Conservation (phyloP, 2,329 filamentous ascomycete species). For the Colletotrichum kahawae region DNA sequence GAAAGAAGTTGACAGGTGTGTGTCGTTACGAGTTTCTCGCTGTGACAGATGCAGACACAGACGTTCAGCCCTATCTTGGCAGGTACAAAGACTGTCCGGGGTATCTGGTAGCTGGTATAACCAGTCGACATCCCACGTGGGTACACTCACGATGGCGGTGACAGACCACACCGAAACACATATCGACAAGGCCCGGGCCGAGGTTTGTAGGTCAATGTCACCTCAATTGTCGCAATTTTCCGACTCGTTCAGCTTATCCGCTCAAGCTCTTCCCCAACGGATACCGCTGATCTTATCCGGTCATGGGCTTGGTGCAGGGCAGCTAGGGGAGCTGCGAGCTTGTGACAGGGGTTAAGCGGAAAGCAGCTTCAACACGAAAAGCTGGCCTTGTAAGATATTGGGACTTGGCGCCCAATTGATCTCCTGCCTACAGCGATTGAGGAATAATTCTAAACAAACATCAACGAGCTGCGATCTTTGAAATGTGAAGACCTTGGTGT, state of each 20-base stretch:
- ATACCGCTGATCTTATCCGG: background rate
- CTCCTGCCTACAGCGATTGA: background rate
- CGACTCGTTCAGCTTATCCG: background rate
- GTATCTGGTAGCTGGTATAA: background rate
- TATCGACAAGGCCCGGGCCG: background rate
- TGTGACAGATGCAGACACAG: background rate
- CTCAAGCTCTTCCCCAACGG: background rate
- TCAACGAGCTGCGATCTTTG: background rate
- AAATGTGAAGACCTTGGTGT: background rate
- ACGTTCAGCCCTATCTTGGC: background rate
- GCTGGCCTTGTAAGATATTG: background rate
- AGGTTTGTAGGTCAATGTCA: background rate
- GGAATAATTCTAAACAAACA: rapidly evolving
- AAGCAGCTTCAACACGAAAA: background rate
- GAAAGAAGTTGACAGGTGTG: background rate
- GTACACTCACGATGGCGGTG: background rate
- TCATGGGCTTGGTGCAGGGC: background rate
- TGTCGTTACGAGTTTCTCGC: too few species aligned
- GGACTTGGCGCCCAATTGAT: background rate
- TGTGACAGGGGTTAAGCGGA: background rate
- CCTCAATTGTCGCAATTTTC: background rate
- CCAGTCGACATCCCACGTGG: background rate
- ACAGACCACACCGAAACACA: background rate
- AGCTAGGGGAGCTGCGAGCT: background rate
- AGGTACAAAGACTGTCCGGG: background rate